Percentiles rank a stretch among this genome's conserved stretches.
These are phyloP conservation scores for Lichtheimia ramosa DNA, from an alignment of 371 early-diverging fungal genomes.

Conservation along the genomic window DNA sequence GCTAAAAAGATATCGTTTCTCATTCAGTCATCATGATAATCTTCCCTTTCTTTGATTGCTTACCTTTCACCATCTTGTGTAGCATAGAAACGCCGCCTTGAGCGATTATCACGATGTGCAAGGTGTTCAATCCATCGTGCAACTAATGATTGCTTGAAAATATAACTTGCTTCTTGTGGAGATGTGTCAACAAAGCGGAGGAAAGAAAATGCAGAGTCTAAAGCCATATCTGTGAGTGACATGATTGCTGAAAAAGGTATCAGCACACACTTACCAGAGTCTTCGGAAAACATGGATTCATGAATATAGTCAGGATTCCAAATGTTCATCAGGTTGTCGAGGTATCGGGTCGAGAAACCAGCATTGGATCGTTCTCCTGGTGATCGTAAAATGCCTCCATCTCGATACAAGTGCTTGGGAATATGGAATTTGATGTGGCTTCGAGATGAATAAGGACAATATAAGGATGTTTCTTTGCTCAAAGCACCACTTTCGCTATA, in stretches of 20 bases:
- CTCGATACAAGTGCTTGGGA: slow-evolving; percentile 71
- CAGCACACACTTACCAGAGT: slow-evolving; percentile 17
- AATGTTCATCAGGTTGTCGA: slow-evolving; percentile 59
- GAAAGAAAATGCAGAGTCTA: slow-evolving; percentile 58
- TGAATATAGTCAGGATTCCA: slow-evolving; percentile 56
- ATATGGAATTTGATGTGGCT: slow-evolving; percentile 63
- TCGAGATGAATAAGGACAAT: slow-evolving; percentile 63
- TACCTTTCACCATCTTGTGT: slow-evolving; percentile 14
- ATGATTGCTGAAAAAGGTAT: not conserved
- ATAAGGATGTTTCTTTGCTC: slow-evolving; percentile 58
- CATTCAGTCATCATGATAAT: no score
- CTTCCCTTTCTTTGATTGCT: no score
- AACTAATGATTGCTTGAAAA: slow-evolving; percentile 49
- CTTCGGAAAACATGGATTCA: slow-evolving; percentile 43
- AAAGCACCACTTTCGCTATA: slow-evolving; percentile 66
- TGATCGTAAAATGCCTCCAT: slow-evolving; percentile 53
- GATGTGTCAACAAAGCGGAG: slow-evolving; percentile 63
- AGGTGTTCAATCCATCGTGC: slow-evolving; percentile 56
- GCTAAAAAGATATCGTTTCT: not conserved
- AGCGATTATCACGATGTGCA: slow-evolving; percentile 30
- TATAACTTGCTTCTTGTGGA: slow-evolving; percentile 51
- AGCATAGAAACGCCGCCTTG: slow-evolving; percentile 42
- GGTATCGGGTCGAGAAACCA: slow-evolving; percentile 49
- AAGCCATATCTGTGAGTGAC: not conserved
- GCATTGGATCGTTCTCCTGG: slow-evolving; percentile 52